Base-by-base conservation (phyloP, 163 green algal genomes). In the Volvox carteri region DNA sequence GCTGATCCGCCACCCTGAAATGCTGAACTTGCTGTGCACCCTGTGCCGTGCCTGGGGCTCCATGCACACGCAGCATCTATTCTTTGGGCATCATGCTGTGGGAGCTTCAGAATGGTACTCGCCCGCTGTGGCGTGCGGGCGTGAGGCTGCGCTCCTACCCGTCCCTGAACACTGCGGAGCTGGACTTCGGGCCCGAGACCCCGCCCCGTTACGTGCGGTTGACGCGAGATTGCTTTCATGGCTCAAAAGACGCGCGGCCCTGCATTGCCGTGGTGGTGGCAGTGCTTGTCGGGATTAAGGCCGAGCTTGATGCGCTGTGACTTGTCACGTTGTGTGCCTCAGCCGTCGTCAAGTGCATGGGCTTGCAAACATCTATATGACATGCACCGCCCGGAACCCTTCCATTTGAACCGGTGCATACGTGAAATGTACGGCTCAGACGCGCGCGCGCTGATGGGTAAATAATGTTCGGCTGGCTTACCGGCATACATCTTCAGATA, bases 81-180 rank as follows among this genome's bases (percentile, higher is more conserved):
- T 77, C 72, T 3, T 58, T 89, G 37, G 84, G 84, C 39, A 84
- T 89, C 54, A 84, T 89, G 54, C 35, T 89, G 70, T 89, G 84
- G 84, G 84, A 89, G 84, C 84, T 89, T 39, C 72, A 84, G 52
- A 60, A 84, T 54, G 84, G 72, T 72, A 54, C 28, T 3, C 84
- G 84, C 52, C 84, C 84, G 84, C 54, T 60, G 35, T 89, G 84
- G 84, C 84, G 84, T 52, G 41, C 37, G 84, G 70, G 72, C 41
- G 48, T 44, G 54, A 70, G 84, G 18, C 84, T 89, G 72, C 84
- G 72, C 54, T 52, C 54, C 52, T 89, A 78, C 72, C 84, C 84
- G 41, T 76, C 72, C n/a, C 72, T 89, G 39, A 89, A 89, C 84
- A 89, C 84, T 0, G 54, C 30, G 16, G 72, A 89, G 52, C 84